Base-by-base conservation (phyloP, 768 basidiomycete genomes). In the Amanita phalloides region DNA sequence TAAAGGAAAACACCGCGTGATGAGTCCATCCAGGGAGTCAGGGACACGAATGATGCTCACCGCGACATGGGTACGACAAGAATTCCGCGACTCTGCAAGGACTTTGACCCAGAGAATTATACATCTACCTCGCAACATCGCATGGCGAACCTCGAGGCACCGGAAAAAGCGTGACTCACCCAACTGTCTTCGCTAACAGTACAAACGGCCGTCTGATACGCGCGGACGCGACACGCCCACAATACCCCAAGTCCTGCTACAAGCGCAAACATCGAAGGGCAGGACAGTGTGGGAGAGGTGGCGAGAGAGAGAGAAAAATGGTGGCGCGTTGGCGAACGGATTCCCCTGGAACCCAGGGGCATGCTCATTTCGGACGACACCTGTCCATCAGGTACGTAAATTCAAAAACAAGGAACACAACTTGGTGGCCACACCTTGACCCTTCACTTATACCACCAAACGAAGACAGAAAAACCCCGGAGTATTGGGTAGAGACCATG, bases 71-170 rank as follows among this genome's bases (percentile, higher is more conserved):
- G 37, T 48, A 48, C 2, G 47, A 48, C 32, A 48, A 23, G 47
- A 48, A 48, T 21, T 26, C 47, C 20, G 47, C 47, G 9, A 48
- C n/a, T 36, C 47, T 36, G 17, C 47, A 48, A 11, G 47, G 47
- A 20, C 9, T 48, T 48, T 48, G 47, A 25, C 17, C 47, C 20
- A 48, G 14, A 20, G 33, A 26, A 26, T 48, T 48, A 32, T 32
- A 9, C 47, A 48, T 48, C 47, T 48, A 48, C 33, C 21, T 23
- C 20, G 41, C 21, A 37, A 17, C 11, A 38, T n/a, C 33, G 47
- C 2, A 37, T 48, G 17, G 11, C 20, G 9, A 30, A 30, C 44
- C 28, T 30, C 28, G 26, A 45, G 44, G 28, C 13, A 8, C 8
- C 26, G 17, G 14, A 2, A 45, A 28, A 45, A 7, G 30, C 3